phyloP scores from a whole-genome alignment of 2,329 filamentous ascomycete genomes.

The Fusarium liriodendri region DNA sequence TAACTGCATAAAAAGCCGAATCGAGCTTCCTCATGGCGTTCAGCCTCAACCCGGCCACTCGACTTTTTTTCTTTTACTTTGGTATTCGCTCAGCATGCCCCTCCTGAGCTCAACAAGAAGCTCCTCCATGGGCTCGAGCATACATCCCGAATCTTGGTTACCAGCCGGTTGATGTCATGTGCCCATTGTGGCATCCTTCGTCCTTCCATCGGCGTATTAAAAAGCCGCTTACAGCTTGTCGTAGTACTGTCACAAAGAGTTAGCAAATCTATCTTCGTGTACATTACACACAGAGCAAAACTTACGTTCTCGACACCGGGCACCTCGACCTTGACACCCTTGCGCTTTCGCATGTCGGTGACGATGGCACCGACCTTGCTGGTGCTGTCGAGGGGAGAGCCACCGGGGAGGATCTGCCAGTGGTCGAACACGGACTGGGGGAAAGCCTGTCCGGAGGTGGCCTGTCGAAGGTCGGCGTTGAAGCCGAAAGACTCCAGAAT shows the following conservation, averaged over 20 bases:
- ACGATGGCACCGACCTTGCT: slow-evolving; percentile 88
- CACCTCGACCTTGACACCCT: slow-evolving; percentile 98
- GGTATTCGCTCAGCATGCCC: slow-evolving; percentile 49
- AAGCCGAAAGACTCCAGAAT: slow-evolving; percentile 99
- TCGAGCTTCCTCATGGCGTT: slow-evolving; percentile 51
- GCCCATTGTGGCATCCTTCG: slow-evolving; percentile 57
- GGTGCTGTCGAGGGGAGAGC: slow-evolving; percentile 85
- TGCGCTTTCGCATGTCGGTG: slow-evolving; percentile 94
- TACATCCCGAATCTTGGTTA: slow-evolving; percentile 47
- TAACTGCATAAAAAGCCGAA: slow-evolving; percentile 56
- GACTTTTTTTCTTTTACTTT: slow-evolving; percentile 47
- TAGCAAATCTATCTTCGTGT: slow-evolving; percentile 23
- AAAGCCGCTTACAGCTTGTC: slow-evolving; percentile 89
- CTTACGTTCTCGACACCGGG: slow-evolving; percentile 96
- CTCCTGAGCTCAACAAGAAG: slow-evolving; percentile 40
- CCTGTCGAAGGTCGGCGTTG: slow-evolving; percentile 94
- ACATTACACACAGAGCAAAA: slow-evolving; percentile 44
- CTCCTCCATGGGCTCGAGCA: slow-evolving; percentile 44
- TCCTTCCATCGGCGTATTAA: slow-evolving; percentile 58
- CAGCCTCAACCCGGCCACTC: slow-evolving; percentile 52
- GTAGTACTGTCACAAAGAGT: slow-evolving; percentile 77
- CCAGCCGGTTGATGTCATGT: slow-evolving; percentile 55
- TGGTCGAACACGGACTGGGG: slow-evolving; percentile 99
- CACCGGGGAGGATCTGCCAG: slow-evolving; percentile 96
- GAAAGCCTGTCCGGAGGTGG: slow-evolving; percentile 98